phyloP scores from a whole-genome alignment of 345 rosid genomes.

The Syzygium grande region DNA sequence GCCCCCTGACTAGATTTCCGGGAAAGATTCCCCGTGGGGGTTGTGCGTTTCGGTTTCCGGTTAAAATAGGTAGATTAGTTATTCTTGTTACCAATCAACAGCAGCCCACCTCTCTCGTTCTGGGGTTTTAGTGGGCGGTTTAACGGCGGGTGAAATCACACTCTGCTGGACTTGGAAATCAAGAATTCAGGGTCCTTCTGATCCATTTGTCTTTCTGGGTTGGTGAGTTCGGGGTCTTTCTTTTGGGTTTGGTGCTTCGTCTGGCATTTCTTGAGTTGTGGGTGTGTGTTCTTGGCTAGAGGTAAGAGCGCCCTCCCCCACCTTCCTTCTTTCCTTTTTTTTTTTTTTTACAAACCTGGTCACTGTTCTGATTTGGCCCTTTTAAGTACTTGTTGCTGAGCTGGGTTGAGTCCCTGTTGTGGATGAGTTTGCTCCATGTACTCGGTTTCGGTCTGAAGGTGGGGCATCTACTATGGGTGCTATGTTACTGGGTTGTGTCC shows the following conservation, averaged over 20 bases:
- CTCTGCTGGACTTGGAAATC: slow-evolving; percentile 30
- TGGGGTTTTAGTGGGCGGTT: slow-evolving; percentile 22
- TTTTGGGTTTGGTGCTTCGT: background rate
- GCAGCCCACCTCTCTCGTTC: slow-evolving; percentile 8
- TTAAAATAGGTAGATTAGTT: background rate
- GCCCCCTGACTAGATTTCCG: background rate
- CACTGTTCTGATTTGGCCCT: background rate
- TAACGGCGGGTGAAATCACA: slow-evolving; percentile 13
- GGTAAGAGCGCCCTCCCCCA: background rate
- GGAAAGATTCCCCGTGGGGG: background rate
- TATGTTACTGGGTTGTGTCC: slow-evolving; percentile 75
- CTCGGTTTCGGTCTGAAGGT: slow-evolving; percentile 72
- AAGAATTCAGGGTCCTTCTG: slow-evolving; percentile 26
- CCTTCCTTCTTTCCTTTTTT: background rate
- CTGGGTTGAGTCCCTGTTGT: slow-evolving; percentile 17
- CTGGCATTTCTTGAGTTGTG: slow-evolving; percentile 12
- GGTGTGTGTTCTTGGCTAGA: slow-evolving; percentile 1
- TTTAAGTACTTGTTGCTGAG: slow-evolving; percentile 1
- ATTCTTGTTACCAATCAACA: slow-evolving; percentile 4
- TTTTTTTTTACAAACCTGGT: background rate
- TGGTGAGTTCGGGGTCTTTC: slow-evolving; percentile 3
- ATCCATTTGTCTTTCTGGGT: slow-evolving; percentile 15
- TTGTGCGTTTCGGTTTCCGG: background rate
- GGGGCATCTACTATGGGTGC: slow-evolving; percentile 76
- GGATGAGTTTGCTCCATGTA: slow-evolving; percentile 79